Evolutionary conservation across 106 monocot species (phyloP).

Genomic region (Acorus gramineus): DNA sequence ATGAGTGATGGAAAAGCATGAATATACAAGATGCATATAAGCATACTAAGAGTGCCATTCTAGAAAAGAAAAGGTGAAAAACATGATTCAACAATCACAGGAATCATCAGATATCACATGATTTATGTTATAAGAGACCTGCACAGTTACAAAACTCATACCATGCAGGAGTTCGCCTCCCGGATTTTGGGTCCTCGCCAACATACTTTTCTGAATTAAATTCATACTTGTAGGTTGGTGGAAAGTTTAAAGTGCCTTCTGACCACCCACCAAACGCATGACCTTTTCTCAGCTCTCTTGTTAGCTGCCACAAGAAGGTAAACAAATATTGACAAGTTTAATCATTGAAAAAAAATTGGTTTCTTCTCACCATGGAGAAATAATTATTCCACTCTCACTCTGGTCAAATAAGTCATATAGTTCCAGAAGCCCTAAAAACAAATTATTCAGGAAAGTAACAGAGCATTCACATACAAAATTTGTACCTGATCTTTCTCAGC

Average conservation of each 20-base stretch:
- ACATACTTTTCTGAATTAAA: conserved; percentile 52
- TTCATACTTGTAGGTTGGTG: conserved; percentile 88
- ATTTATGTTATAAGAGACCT: too few relatives aligned
- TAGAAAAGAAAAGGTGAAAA: too few relatives aligned
- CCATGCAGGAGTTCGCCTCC: conserved; percentile 91
- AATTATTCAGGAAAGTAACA: too few relatives aligned
- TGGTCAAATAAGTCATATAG: neutral
- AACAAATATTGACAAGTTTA: too few relatives aligned
- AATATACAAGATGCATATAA: too few relatives aligned
- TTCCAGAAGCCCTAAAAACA: too few relatives aligned
- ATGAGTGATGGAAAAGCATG: too few relatives aligned
- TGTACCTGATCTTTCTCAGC: conserved; percentile 72
- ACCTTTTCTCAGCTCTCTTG: conserved; percentile 57
- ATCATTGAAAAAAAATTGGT: neutral
- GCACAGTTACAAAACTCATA: conserved; percentile 5
- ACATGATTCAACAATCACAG: too few relatives aligned
- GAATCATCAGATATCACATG: too few relatives aligned
- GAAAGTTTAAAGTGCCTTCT: conserved; percentile 71
- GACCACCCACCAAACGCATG: conserved; percentile 87
- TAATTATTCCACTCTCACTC: neutral
- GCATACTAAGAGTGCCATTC: too few relatives aligned
- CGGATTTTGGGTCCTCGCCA: conserved; percentile 46
- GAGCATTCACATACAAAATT: neutral
- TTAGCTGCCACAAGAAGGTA: conserved; percentile 32
- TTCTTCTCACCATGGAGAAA: neutral